A percentile compares a stretch with the other conserved stretches of the same genome.
Evolutionary conservation across 2,329 filamentous ascomycete genomes (phyloP).

Genomic region (Ascomycota sp.): DNA sequence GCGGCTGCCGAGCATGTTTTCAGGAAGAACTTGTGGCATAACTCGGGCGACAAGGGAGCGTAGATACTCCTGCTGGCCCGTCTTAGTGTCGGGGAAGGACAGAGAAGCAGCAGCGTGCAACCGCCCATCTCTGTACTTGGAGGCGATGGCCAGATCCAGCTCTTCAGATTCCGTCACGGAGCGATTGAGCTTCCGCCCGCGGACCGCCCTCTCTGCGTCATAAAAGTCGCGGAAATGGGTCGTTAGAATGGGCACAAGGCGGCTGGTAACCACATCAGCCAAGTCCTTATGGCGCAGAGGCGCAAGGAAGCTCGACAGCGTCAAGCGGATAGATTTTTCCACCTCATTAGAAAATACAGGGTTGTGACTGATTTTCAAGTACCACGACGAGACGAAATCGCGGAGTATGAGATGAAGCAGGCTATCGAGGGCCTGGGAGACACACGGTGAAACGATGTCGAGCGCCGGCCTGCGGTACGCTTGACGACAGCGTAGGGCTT

Average conservation of each 20-base stretch:
- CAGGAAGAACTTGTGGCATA: conserved; percentile 52
- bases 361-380: conserved; percentile 60
- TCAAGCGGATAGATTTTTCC: conserved; percentile 54
- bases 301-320: conserved; percentile 47
- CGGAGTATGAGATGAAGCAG: conserved; percentile 54
- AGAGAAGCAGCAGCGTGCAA: conserved; percentile 70
- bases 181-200: conserved; percentile 69
- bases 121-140: conserved; percentile 71
- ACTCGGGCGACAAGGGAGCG: conserved; percentile 51
- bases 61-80: conserved; percentile 72
- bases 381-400: conserved; percentile 81
- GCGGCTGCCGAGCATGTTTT: conserved; percentile 52
- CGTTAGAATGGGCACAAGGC: conserved; percentile 71
- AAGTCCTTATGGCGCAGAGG: conserved; percentile 56
- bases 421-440: conserved; percentile 61
- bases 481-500: conserved; percentile 40
- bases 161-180: conserved; percentile 92
- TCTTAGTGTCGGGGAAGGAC: conserved; percentile 62
- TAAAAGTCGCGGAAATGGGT: conserved; percentile 77
- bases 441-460: conserved; percentile 50
- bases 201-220: conserved; percentile 66
- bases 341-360: conserved; percentile 68
- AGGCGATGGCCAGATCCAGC: conserved; percentile 84
- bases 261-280: conserved; percentile 60
- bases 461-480: conserved; percentile 47